Evolutionary conservation across 2,329 filamentous ascomycete species (phyloP).

Genomic region (Aspergillus persii): DNA sequence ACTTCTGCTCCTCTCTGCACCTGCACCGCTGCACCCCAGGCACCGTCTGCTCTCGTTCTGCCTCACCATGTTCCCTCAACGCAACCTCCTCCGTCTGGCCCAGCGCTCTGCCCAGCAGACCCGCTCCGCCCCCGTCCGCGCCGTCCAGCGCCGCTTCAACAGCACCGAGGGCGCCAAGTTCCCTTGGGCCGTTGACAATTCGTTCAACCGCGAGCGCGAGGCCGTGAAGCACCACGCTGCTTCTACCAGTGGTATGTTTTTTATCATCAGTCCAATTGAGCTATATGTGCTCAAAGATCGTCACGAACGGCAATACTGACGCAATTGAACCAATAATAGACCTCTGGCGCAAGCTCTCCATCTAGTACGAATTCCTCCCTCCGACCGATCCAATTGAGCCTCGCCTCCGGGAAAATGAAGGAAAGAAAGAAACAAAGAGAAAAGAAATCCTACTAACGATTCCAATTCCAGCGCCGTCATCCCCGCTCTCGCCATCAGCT

Average conservation of each 20-base stretch:
- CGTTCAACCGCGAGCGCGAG: conserved; percentile 87
- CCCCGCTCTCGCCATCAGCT: conserved; percentile 68
- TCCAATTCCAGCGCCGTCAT: conserved; percentile 61
- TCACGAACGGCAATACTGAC: conserved; percentile 20
- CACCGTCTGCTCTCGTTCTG: conserved; percentile 10
- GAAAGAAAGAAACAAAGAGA: too few relatives aligned
- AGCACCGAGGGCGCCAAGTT: conserved; percentile 55
- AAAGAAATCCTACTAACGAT: too few relatives aligned
- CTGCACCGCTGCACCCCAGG: conserved; percentile 21
- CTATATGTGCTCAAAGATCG: background rate
- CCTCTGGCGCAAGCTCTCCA: conserved; percentile 91
- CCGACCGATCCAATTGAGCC: background rate
- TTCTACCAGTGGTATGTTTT: conserved; percentile 71
- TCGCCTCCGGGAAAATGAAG: too few relatives aligned
- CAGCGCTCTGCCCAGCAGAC: conserved; percentile 63
- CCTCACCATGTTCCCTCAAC: conserved; percentile 61
- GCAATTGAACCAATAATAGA: conserved; percentile 53
- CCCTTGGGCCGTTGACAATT: conserved; percentile 73
- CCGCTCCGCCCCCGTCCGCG: conserved; percentile 55
- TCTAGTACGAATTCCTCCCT: conserved; percentile 69
- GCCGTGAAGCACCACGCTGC: conserved; percentile 89
- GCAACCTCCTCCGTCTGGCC: conserved; percentile 59
- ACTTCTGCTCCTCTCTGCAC: conserved; percentile 15
- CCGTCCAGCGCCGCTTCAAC: conserved; percentile 69
- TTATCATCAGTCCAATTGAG: conserved; percentile 9